These are phyloP conservation scores for Zanthoxylum bungeanum DNA, from an alignment of 345 rosid genomes.

Conservation along the genomic window DNA sequence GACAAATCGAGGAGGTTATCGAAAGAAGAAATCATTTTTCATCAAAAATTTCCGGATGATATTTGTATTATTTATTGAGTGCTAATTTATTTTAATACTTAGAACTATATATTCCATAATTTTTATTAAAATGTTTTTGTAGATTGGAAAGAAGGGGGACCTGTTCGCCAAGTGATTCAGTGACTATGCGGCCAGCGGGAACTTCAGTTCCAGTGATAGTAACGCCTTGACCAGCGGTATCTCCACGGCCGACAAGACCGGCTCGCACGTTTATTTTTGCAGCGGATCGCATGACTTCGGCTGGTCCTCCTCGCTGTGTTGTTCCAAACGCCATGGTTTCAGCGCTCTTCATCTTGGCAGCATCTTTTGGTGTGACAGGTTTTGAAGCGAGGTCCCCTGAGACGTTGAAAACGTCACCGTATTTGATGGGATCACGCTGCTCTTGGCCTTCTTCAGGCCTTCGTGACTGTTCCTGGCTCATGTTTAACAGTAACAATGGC, in stretches of 20 bases:
- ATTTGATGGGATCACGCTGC: constrained; percentile 47
- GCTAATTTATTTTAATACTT: too few species aligned
- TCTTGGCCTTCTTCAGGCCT: constrained; percentile 58
- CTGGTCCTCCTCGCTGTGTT: constrained; percentile 59
- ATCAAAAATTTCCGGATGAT: too few species aligned
- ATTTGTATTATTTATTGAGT: too few species aligned
- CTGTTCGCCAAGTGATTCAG: constrained; percentile 65
- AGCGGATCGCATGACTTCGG: constrained; percentile 63
- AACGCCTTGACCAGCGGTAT: constrained; percentile 46
- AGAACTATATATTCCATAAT: too few species aligned
- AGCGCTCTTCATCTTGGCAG: constrained; percentile 68
- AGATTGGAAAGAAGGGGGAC: constrained; percentile 15
- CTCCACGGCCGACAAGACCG: constrained; percentile 45
- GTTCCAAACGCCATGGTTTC: constrained; percentile 62
- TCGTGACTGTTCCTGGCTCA: constrained; percentile 67
- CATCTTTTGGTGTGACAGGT: constrained; percentile 60
- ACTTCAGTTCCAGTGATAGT: constrained; percentile 52
- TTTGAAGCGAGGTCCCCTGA: constrained; percentile 49
- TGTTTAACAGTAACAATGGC: constrained; percentile 1
- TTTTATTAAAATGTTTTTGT: too few species aligned
- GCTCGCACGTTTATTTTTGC: constrained; percentile 49
- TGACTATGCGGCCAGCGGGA: constrained; percentile 47
- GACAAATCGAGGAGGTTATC: too few species aligned
- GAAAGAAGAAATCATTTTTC: too few species aligned
- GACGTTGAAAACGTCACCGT: constrained; percentile 58